Evolutionary conservation across 176 grass and related monocot genomes (phyloP).

Genomic region (Oryza longistaminata): DNA sequence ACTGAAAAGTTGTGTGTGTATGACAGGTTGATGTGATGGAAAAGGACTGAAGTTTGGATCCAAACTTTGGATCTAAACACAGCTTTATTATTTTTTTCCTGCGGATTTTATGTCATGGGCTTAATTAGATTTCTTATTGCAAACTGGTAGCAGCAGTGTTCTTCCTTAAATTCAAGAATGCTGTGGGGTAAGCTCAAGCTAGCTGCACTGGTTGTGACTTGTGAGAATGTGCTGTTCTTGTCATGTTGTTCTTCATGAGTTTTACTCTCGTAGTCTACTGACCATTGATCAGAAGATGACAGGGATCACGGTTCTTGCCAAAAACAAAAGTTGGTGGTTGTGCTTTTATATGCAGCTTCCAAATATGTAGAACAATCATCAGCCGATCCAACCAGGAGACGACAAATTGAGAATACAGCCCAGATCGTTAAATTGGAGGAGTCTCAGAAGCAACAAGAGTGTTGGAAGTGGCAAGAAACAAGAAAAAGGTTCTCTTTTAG

Average conservation of each 20-base stretch:
- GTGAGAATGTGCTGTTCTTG: background rate
- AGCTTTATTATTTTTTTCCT: background rate
- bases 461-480: no score
- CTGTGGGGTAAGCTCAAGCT: background rate
- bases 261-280: background rate
- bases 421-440: slow-evolving; percentile 12
- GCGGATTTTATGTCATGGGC: background rate
- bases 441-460: slow-evolving; percentile 7
- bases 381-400: slow-evolving; percentile 37
- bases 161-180: background rate
- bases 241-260: background rate
- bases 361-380: slow-evolving; percentile 8
- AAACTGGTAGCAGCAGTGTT: background rate
- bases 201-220: background rate
- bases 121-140: background rate
- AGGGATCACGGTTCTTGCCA: slow-evolving; percentile 5
- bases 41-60: no score
- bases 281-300: background rate
- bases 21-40: no score
- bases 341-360: slow-evolving; percentile 21
- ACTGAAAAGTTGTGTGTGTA: no score
- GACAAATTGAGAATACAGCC: slow-evolving; percentile 17
- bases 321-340: slow-evolving; percentile 12
- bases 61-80: no score
- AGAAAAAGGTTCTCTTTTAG: no score